Conservation (phyloP, 164 flowering plant genomes). For the Santalum album region DNA sequence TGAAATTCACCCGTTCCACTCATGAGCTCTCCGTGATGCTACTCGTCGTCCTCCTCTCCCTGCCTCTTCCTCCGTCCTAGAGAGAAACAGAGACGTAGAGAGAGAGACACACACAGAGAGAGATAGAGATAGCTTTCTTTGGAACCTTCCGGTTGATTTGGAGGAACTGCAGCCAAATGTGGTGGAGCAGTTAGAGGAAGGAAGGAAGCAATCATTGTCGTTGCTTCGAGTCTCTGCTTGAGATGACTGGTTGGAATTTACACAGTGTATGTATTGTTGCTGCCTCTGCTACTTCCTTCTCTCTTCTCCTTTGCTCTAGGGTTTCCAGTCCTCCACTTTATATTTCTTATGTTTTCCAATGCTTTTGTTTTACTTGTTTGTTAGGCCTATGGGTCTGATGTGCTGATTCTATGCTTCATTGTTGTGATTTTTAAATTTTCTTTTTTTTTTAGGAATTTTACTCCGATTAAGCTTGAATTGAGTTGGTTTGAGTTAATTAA, state of each 20-base stretch:
- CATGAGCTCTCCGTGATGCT: slow-evolving; percentile 44
- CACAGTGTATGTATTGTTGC: no score
- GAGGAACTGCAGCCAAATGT: slow-evolving; percentile 2
- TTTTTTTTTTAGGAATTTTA: background rate
- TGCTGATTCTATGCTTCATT: background rate
- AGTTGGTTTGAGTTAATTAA: background rate
- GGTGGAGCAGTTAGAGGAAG: background rate
- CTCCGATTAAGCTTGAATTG: background rate
- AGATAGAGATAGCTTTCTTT: slow-evolving; percentile 1
- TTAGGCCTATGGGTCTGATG: background rate
- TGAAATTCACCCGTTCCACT: slow-evolving; percentile 28
- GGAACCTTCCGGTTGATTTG: background rate
- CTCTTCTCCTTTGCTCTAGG: background rate
- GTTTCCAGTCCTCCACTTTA: background rate
- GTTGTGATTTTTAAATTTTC: background rate
- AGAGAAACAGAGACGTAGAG: slow-evolving; percentile 5
- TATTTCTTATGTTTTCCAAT: background rate
- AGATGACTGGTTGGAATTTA: background rate
- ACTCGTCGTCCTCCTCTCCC: slow-evolving; percentile 11
- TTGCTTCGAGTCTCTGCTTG: background rate
- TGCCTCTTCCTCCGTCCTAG: background rate
- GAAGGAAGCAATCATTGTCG: background rate
- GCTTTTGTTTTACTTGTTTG: no score
- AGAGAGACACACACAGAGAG: background rate
- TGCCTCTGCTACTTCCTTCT: background rate